Evolutionary conservation across 2,329 filamentous ascomycete genomes (phyloP).

Genomic region (Pseudocercospora musae): DNA sequence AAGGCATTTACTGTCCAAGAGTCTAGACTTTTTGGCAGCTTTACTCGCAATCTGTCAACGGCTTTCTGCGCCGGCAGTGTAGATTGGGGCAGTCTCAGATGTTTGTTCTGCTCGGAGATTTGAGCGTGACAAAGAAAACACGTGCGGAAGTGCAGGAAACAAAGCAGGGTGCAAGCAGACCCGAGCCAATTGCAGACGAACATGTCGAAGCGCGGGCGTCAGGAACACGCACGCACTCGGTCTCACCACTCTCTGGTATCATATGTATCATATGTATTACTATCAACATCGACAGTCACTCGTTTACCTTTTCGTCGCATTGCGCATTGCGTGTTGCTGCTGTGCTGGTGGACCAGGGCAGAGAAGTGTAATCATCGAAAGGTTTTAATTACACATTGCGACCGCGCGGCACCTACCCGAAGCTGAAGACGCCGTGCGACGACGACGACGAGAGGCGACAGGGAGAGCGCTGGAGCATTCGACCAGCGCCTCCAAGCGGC

Average conservation of each 20-base stretch:
- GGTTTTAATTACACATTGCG: not conserved
- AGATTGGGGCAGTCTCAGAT: not conserved
- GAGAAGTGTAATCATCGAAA: not conserved
- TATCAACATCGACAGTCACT: not conserved
- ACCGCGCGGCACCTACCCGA: conserved; percentile 4
- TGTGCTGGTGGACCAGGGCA: not conserved
- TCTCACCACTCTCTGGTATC: no score
- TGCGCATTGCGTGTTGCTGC: not conserved
- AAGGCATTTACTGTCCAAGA: not conserved
- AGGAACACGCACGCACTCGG: not conserved
- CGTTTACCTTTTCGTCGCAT: not conserved
- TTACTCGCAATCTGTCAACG: not conserved
- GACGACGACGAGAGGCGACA: not conserved
- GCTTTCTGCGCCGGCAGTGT: not conserved
- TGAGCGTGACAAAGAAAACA: not conserved
- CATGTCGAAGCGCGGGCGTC: not conserved
- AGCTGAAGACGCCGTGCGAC: conserved; percentile 3
- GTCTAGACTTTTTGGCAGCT: not conserved
- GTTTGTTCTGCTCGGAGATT: not conserved
- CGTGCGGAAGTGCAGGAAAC: not conserved
- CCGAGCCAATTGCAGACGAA: not conserved
- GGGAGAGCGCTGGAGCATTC: not conserved
- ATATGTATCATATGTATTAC: no score
- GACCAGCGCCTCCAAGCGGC: not conserved
- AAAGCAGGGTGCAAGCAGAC: not conserved